These are phyloP conservation scores for Corylus heterophylla DNA, from an alignment of 306 rosid species.

Conservation along the genomic window DNA sequence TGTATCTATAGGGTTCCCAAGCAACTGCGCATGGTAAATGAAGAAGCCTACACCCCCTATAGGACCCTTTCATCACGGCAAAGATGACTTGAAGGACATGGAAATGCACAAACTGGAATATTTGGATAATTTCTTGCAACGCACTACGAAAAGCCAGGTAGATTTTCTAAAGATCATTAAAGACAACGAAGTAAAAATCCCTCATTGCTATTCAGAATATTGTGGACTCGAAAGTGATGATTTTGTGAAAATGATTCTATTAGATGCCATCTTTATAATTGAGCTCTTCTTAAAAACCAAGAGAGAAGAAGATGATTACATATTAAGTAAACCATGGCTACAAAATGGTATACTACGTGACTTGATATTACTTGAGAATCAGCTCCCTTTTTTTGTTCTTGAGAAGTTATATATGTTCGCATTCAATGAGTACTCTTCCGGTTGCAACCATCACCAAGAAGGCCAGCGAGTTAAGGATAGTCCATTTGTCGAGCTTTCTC, in stretches of 20 bases:
- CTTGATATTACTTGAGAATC: constrained; percentile 36
- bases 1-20: constrained; percentile 28
- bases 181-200: not conserved
- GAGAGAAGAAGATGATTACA: not conserved
- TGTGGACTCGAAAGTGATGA: not conserved
- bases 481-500: no score
- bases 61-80: constrained; percentile 24
- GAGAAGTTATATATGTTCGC: not conserved
- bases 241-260: not conserved
- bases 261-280: constrained; percentile 29
- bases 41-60: constrained; percentile 28
- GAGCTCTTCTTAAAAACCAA: constrained; percentile 15
- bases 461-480: no score
- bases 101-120: not conserved
- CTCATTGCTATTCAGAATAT: not conserved
- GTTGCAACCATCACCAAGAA: no score
- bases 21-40: constrained; percentile 17
- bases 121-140: accelerated
- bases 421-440: not conserved
- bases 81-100: constrained; percentile 4
- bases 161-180: not conserved
- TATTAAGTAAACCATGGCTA: constrained; percentile 34
- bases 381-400: constrained; percentile 29
- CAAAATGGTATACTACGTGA: constrained; percentile 7
- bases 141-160: not conserved